Evolutionary conservation across 106 monocot genomes (phyloP).

Genomic region (Chionographis japonica): DNA sequence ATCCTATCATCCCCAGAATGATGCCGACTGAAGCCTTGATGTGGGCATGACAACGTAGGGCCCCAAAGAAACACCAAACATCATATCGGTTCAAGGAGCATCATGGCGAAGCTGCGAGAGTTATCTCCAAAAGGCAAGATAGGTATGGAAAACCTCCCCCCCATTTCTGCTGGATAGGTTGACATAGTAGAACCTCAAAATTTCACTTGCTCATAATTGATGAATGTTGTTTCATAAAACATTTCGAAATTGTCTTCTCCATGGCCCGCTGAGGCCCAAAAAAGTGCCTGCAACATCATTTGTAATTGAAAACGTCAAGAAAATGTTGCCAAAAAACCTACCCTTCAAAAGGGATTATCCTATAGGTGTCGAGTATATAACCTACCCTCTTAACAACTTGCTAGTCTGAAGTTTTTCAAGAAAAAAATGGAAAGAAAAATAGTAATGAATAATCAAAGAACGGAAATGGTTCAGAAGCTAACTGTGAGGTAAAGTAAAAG

Average conservation of each 20-base stretch:
- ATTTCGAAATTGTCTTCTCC: too few relatives aligned
- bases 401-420: neutral
- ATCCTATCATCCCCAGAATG: conserved; percentile 2
- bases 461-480: neutral
- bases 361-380: neutral
- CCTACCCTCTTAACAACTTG: neutral
- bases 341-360: conserved; percentile 1
- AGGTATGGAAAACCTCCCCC: neutral
- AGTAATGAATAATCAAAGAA: neutral
- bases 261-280: neutral
- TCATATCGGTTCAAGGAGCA: neutral
- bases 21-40: neutral
- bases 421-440: neutral
- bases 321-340: neutral
- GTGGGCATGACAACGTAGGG: neutral
- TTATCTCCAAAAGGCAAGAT: too few relatives aligned
- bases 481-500: neutral
- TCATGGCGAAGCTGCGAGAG: too few relatives aligned
- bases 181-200: neutral
- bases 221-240: too few relatives aligned
- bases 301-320: conserved; percentile 13
- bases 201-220: neutral
- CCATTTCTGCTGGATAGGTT: neutral
- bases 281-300: conserved; percentile 5
- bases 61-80: too few relatives aligned